Percentiles rank a stretch among this genome's conserved stretches.
Evolutionary conservation across 192 early-diverging fungal genomes (phyloP).

Genomic region (Coemansia reversa): DNA sequence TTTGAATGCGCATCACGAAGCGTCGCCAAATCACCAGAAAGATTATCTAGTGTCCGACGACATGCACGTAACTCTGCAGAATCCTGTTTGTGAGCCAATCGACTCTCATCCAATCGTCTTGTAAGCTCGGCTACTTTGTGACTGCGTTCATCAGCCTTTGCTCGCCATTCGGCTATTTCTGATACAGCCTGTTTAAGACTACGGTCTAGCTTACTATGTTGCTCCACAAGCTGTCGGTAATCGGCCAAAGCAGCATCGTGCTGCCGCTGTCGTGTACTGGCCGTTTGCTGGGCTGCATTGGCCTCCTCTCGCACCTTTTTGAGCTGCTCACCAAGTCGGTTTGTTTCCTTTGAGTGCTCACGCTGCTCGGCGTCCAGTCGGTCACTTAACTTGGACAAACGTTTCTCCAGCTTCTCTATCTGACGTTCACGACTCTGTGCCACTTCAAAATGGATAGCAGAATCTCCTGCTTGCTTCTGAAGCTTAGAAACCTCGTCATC

Average conservation of each 20-base stretch:
- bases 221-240: conserved; percentile 25
- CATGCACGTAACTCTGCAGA: conserved; percentile 25
- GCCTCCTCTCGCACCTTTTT: conserved; percentile 2
- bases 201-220: conserved; percentile 36
- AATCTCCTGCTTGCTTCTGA: conserved; percentile 5
- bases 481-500: conserved; percentile 3
- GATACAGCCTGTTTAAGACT: conserved; percentile 40
- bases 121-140: conserved; percentile 24
- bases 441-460: conserved; percentile 8
- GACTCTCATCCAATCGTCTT: conserved; percentile 29
- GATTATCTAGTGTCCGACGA: conserved; percentile 28
- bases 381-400: background rate
- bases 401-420: conserved; percentile 12
- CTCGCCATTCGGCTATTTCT: conserved; percentile 35
- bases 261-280: conserved; percentile 8
- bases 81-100: conserved; percentile 27
- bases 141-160: conserved; percentile 37
- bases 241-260: background rate
- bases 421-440: conserved; percentile 13
- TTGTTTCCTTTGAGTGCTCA: background rate
- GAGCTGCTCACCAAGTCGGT: conserved; percentile 2
- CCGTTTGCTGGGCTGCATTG: conserved; percentile 2
- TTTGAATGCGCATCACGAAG: conserved; percentile 22
- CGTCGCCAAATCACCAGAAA: conserved; percentile 21
- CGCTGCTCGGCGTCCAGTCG: background rate